A percentile compares a stretch with the other conserved stretches of the same genome.
phyloP scores from a whole-genome alignment of 345 rosid genomes.

The Camelina neglecta region DNA sequence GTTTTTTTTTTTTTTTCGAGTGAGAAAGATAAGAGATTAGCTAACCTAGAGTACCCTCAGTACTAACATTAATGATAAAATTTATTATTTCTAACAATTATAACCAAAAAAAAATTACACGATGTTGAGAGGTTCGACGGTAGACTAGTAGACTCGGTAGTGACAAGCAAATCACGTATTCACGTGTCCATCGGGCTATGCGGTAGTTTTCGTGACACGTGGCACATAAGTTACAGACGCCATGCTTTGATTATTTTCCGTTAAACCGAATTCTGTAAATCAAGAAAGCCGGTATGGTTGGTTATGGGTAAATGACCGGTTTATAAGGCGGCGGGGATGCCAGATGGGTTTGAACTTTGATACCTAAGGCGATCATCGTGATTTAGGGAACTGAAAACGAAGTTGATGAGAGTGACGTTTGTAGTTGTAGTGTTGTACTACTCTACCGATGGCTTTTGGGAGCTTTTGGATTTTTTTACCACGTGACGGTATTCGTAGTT shows the following conservation, averaged over 20 bases:
- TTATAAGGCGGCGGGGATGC: constrained; percentile 19
- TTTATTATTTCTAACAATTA: background rate
- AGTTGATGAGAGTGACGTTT: constrained; percentile 16
- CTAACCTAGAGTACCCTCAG: too few species aligned
- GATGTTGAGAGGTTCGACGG: constrained; percentile 11
- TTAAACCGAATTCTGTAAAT: background rate
- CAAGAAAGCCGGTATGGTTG: background rate
- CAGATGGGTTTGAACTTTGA: background rate
- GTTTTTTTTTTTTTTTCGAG: too few species aligned
- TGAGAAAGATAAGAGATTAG: too few species aligned
- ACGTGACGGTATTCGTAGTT: too few species aligned
- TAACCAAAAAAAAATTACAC: background rate
- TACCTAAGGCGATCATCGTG: background rate
- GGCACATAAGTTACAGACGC: background rate
- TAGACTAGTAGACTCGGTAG: background rate
- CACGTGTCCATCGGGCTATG: constrained; percentile 26
- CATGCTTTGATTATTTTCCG: too few species aligned
- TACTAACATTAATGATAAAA: too few species aligned
- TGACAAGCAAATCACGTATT: constrained; percentile 34
- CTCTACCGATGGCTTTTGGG: background rate
- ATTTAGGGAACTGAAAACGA: constrained; percentile 27
- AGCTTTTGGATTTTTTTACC: background rate
- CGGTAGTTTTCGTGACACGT: constrained; percentile 13
- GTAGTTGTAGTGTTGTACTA: background rate
- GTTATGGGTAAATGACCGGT: constrained; percentile 7